These are phyloP conservation scores for Colletotrichum karsti DNA, from an alignment of 2,329 filamentous ascomycete species.

Conservation along the genomic window DNA sequence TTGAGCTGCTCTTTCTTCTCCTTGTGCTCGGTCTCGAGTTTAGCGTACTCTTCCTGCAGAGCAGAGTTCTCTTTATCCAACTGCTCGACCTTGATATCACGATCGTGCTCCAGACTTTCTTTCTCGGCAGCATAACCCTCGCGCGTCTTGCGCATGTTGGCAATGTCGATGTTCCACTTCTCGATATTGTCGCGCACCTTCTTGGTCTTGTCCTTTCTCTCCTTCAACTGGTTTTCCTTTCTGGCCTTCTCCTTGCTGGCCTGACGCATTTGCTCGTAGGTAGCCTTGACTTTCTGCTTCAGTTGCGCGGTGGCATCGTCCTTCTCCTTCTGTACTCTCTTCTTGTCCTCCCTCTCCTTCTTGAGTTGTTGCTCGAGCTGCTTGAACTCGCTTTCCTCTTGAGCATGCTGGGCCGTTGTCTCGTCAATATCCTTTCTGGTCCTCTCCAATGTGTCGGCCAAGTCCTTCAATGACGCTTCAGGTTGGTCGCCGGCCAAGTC, in stretches of 20 bases:
- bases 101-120: conserved; percentile 57
- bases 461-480: conserved; percentile 75
- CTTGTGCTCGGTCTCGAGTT: conserved; percentile 77
- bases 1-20: conserved; percentile 69
- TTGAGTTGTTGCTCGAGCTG: conserved; percentile 73
- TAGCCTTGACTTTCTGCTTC: conserved; percentile 79
- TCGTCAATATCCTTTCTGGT: conserved; percentile 88
- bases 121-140: conserved; percentile 64
- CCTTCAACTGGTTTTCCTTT: conserved; percentile 76
- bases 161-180: conserved; percentile 72
- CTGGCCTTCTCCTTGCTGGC: conserved; percentile 82
- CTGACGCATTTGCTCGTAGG: conserved; percentile 83
- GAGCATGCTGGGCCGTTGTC: conserved; percentile 72
- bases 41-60: conserved; percentile 70
- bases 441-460: conserved; percentile 83
- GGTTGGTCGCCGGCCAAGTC: conserved; percentile 56
- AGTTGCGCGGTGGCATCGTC: conserved; percentile 89
- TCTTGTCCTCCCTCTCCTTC: conserved; percentile 82
- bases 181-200: conserved; percentile 76
- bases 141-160: conserved; percentile 65
- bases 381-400: conserved; percentile 76
- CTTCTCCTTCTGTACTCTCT: conserved; percentile 83
- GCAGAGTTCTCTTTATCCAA: conserved; percentile 64
- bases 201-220: conserved; percentile 73
- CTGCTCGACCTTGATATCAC: conserved; percentile 59